phyloP scores from a whole-genome alignment of 306 rosid species.

The Prunus mira region DNA sequence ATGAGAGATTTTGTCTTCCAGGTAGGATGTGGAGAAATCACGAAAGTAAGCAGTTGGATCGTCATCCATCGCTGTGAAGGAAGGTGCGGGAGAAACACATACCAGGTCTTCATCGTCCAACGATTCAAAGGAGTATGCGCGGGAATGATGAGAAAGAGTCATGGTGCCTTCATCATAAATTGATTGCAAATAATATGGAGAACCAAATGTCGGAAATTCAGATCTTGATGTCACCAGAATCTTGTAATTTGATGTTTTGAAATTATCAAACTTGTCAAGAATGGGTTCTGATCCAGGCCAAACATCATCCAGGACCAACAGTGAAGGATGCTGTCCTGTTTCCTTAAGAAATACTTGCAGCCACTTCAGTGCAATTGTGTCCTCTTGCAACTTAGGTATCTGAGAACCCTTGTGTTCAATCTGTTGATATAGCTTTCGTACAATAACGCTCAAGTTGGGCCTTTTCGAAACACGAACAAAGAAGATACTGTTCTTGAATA shows the following conservation, averaged over 20 bases:
- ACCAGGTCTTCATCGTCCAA: not conserved
- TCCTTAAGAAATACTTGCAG: no score
- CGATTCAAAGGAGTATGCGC: not conserved
- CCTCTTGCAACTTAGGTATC: no score
- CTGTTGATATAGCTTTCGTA: not conserved
- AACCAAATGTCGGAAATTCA: no score
- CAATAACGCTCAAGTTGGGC: not conserved
- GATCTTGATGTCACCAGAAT: no score
- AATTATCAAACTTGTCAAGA: no score
- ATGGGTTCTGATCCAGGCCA: no score
- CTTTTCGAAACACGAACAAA: not conserved
- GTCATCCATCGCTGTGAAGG: not conserved
- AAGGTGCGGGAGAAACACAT: not conserved
- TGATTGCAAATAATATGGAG: not conserved
- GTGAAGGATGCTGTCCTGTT: no score
- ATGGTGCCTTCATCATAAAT: not conserved
- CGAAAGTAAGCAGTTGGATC: not conserved
- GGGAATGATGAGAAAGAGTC: not conserved
- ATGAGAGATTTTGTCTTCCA: not conserved
- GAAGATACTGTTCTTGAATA: not conserved
- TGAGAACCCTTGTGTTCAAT: no score
- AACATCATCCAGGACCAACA: no score
- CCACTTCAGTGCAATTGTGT: no score
- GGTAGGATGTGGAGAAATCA: not conserved
- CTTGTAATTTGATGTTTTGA: no score